Evolutionary conservation across 2,329 filamentous ascomycete genomes (phyloP).

Genomic region (Fusarium humuli): DNA sequence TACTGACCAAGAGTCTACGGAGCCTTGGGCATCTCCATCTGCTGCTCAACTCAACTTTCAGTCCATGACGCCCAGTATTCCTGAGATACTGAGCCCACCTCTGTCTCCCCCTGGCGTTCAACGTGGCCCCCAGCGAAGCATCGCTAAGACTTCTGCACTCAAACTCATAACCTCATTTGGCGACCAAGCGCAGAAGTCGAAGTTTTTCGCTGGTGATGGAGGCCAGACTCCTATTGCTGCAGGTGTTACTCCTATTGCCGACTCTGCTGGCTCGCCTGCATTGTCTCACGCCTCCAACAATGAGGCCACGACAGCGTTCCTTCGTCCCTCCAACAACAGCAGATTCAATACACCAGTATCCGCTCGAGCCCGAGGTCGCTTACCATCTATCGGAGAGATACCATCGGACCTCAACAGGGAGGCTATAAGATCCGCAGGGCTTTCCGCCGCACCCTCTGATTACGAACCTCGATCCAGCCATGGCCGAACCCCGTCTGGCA

Average conservation of each 20-base stretch:
- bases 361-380: conserved; percentile 69
- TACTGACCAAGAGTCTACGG: conserved; percentile 84
- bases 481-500: conserved; percentile 55
- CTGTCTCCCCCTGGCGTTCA: conserved; percentile 77
- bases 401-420: conserved; percentile 50
- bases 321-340: conserved; percentile 74
- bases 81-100: conserved; percentile 74
- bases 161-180: conserved; percentile 94
- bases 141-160: conserved; percentile 83
- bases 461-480: conserved; percentile 48
- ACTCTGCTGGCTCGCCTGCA: conserved; percentile 74
- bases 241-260: conserved; percentile 88
- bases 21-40: conserved; percentile 89
- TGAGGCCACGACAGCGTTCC: conserved; percentile 74
- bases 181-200: conserved; percentile 69
- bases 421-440: conserved; percentile 44
- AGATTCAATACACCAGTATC: conserved; percentile 77
- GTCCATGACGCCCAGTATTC: conserved; percentile 65
- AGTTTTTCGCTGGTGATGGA: conserved; percentile 70
- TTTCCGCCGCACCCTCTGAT: conserved; percentile 40
- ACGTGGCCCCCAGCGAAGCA: conserved; percentile 69
- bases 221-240: conserved; percentile 81
- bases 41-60: conserved; percentile 72
- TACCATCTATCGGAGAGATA: conserved; percentile 80
- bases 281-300: conserved; percentile 61